Base-by-base conservation (phyloP, 2,329 filamentous ascomycete species). In the Clarireedia monteithiana region DNA sequence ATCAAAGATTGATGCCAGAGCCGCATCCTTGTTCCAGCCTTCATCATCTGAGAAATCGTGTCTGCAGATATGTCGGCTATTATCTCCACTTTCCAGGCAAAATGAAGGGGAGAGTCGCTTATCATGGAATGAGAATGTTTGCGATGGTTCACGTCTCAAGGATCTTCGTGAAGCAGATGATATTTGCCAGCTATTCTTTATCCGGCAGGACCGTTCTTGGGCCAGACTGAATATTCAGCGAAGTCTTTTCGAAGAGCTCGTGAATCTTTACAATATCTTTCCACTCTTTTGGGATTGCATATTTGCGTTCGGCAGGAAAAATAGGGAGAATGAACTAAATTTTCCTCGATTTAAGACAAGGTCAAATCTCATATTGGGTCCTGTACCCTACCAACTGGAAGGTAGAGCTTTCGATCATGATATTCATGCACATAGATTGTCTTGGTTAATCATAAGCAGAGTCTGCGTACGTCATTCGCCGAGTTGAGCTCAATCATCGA, bases 261-360 rank as follows among this genome's bases (percentile, higher is more conserved):
- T 63, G 45, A 27, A 23, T 4, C 23, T 44, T 2, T 59, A 60
- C 45, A 38, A 48, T 2, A 51, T 64, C 9, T 56, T 60, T 4
- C 34, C 57, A 38, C 46, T 34, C 2, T 60, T 64, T 24, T 64
- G 62, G 62, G 62, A 56, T 39, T 57, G 40, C n/a, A 30, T 62
- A 9, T 60, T 64, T 56, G 58, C 62, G 17, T 64, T 62, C 52
- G 62, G 62, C 1, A n/a, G 20, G 6, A 64, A 63, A 48, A 50
- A 9, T 3, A 30, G 45, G 12, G 62, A 64, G 49, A 64, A 64
- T 27, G 59, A 64, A 26, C 62, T 64, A 40, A 56, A 63, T 10
- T 64, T 64, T 44, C 62, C 62, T 2, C 27, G 53, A 1, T 60
- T 60, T 27, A 50, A 48, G 14, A 30, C n/a, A 9, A 45, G 50